phyloP scores from a whole-genome alignment of 257 asterid genomes.

The Solanum boliviense region DNA sequence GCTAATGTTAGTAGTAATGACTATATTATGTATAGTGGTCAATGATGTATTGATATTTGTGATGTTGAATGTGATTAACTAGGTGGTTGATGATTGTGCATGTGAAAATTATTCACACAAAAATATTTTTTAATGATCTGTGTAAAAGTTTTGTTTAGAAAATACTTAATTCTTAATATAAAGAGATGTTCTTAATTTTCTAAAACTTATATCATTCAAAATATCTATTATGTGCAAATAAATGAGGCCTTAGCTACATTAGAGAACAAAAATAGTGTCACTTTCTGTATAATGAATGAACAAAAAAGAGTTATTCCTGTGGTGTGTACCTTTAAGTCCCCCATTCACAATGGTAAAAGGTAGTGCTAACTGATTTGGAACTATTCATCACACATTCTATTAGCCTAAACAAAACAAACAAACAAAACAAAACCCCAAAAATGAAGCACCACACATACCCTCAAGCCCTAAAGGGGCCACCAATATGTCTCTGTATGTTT shows the following conservation, averaged over 20 bases:
- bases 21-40: not conserved
- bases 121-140: not conserved
- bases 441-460: not conserved
- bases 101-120: not conserved
- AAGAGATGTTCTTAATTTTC: not conserved
- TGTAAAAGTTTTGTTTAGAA: not conserved
- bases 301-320: not conserved
- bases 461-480: not conserved
- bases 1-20: not conserved
- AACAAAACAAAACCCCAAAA: not conserved
- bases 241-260: not conserved
- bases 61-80: not conserved
- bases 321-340: not conserved
- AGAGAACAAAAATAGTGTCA: not conserved
- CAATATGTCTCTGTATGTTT: not conserved
- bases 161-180: not conserved
- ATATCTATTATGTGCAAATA: not conserved
- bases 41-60: not conserved
- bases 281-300: not conserved
- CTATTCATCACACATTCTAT: not conserved
- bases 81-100: not conserved
- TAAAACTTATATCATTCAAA: not conserved
- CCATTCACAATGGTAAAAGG: not conserved
- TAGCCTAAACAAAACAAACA: not conserved
- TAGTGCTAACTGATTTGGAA: not conserved